Conservation (phyloP, 2,329 filamentous ascomycete species). For the Plectosphaerella plurivora region DNA sequence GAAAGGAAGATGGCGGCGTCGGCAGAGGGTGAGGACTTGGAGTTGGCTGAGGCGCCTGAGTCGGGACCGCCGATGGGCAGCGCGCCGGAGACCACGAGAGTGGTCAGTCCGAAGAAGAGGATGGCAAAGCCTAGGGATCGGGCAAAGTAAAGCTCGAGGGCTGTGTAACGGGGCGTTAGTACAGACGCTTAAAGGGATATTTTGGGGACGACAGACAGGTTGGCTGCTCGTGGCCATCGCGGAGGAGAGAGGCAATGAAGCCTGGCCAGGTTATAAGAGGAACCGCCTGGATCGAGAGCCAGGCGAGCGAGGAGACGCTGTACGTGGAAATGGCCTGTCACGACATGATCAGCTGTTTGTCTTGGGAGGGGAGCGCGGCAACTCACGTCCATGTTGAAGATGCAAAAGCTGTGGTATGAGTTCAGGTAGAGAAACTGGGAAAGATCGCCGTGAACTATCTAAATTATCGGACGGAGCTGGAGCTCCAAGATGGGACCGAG, state of each 20-base stretch:
- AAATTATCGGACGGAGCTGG: no score
- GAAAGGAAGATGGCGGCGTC: constrained; percentile 63
- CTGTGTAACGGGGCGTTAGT: constrained; percentile 25
- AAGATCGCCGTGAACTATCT: neutral
- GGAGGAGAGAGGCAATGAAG: constrained; percentile 40
- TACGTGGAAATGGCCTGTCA: constrained; percentile 44
- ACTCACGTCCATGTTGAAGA: constrained; percentile 21
- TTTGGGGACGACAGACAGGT: constrained; percentile 17
- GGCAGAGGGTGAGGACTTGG: constrained; percentile 57
- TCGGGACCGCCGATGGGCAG: constrained; percentile 57
- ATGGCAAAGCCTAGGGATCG: constrained; percentile 66
- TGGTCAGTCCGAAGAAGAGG: constrained; percentile 57
- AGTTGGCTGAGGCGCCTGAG: constrained; percentile 23
- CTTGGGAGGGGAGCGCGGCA: neutral
- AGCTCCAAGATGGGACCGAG: neutral
- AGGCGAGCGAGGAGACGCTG: constrained; percentile 46
- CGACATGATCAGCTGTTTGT: neutral
- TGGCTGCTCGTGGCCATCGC: constrained; percentile 21
- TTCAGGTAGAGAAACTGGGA: neutral
- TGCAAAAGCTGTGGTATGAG: no score
- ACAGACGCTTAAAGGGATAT: neutral
- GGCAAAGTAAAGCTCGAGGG: constrained; percentile 68
- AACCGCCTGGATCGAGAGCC: constrained; percentile 43
- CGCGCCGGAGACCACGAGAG: constrained; percentile 65
- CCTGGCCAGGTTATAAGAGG: constrained; percentile 43